Evolutionary conservation across 345 rosid species (phyloP).

Genomic region (Ricinus communis): DNA sequence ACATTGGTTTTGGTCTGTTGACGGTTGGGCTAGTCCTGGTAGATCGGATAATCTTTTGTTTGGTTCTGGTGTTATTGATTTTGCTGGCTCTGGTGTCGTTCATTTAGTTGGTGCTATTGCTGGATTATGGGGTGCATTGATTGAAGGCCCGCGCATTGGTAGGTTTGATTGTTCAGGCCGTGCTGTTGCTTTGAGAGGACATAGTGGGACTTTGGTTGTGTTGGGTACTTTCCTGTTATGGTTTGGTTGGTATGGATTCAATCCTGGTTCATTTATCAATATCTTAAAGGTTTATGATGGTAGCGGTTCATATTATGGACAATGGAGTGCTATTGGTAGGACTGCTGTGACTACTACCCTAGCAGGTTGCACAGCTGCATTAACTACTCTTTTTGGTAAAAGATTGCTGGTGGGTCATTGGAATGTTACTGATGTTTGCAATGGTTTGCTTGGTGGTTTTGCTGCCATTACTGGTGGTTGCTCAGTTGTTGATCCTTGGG

Average conservation of each 20-base stretch:
- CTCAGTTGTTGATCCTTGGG: conserved; percentile 45
- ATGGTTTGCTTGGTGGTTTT: conserved; percentile 46
- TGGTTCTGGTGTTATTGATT: too few relatives aligned
- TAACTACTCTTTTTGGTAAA: conserved; percentile 40
- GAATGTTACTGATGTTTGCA: conserved; percentile 44
- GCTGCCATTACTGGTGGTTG: conserved; percentile 48
- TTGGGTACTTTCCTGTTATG: too few relatives aligned
- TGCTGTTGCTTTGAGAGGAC: too few relatives aligned
- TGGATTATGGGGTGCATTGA: too few relatives aligned
- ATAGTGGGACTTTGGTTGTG: too few relatives aligned
- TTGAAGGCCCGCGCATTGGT: too few relatives aligned
- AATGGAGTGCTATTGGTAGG: conserved; percentile 48
- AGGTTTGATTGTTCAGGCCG: too few relatives aligned
- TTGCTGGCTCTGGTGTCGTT: too few relatives aligned
- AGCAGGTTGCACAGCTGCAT: conserved; percentile 43
- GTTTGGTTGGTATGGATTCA: too few relatives aligned
- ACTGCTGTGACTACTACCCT: conserved; percentile 48
- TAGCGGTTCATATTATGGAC: conserved; percentile 32
- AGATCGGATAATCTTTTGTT: too few relatives aligned
- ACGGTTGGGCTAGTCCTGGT: conserved; percentile 47
- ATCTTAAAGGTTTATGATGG: conserved; percentile 31
- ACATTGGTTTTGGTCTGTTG: conserved; percentile 49
- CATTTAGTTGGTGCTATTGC: too few relatives aligned
- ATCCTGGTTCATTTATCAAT: conserved; percentile 45
- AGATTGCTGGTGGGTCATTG: conserved; percentile 35